phyloP scores from a whole-genome alignment of 75 land plant genomes.

The Cupressus sempervirens region DNA sequence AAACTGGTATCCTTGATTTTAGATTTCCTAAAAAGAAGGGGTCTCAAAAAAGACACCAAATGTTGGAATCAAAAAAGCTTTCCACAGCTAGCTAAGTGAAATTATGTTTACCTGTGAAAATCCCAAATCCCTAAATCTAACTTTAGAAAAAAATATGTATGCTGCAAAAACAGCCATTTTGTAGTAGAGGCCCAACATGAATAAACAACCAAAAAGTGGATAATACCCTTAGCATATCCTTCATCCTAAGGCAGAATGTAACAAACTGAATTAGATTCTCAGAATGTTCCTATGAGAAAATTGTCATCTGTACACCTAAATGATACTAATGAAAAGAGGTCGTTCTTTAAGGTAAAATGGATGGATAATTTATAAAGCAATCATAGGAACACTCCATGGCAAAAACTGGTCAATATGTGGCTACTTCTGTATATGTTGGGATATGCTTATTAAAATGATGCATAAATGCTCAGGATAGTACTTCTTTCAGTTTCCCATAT shows the following conservation, averaged over 20 bases:
- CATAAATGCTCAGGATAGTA: neutral
- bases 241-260: neutral
- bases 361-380: neutral
- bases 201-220: neutral
- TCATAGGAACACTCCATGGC: neutral
- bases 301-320: neutral
- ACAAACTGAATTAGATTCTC: neutral
- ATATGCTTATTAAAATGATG: neutral
- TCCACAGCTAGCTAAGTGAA: too few species aligned
- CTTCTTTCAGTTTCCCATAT: neutral
- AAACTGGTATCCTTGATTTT: neutral
- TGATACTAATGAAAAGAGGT: neutral
- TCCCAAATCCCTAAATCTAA: too few species aligned
- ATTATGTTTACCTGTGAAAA: too few species aligned
- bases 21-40: neutral
- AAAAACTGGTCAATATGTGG: neutral
- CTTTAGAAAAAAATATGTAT: neutral
- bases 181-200: neutral
- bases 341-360: neutral
- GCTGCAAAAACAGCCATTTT: neutral
- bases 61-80: too few species aligned
- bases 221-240: neutral
- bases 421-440: neutral
- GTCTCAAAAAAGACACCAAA: neutral
- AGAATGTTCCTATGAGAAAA: neutral